These are phyloP conservation scores for Drechslerella dactyloides DNA, from an alignment of 2,329 filamentous ascomycete species.

Conservation along the genomic window DNA sequence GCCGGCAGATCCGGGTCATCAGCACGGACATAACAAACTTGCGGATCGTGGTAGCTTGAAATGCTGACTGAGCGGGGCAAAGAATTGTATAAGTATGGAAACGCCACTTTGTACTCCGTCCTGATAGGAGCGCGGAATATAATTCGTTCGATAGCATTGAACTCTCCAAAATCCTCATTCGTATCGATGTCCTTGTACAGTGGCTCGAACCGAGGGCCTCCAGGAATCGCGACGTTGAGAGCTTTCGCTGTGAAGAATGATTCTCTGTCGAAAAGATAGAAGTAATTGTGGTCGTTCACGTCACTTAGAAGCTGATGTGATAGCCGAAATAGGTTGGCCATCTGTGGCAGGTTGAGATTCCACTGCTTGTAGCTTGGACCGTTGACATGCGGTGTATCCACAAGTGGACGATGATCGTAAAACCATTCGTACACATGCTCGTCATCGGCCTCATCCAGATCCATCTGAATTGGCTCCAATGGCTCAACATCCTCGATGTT, in stretches of 20 bases:
- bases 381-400: slow-evolving; percentile 92
- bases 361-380: slow-evolving; percentile 95
- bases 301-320: slow-evolving; percentile 91
- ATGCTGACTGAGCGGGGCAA: slow-evolving; percentile 91
- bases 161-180: slow-evolving; percentile 98
- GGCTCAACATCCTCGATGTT: slow-evolving; percentile 99
- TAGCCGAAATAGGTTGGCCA: slow-evolving; percentile 91
- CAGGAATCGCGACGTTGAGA: slow-evolving; percentile 95
- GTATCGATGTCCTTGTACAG: slow-evolving; percentile 98
- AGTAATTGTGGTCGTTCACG: slow-evolving; percentile 94
- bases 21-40: slow-evolving; percentile 85
- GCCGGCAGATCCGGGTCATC: slow-evolving; percentile 89
- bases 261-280: slow-evolving; percentile 93
- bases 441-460: slow-evolving; percentile 92
- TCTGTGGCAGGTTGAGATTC: slow-evolving; percentile 91
- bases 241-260: slow-evolving; percentile 96
- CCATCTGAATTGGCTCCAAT: slow-evolving; percentile 96
- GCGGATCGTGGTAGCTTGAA: slow-evolving; percentile 91
- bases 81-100: slow-evolving; percentile 94
- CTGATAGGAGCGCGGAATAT: slow-evolving; percentile 95
- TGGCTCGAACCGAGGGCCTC: slow-evolving; percentile 93
- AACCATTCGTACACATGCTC: slow-evolving; percentile 93
- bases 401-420: slow-evolving; percentile 88
- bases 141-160: slow-evolving; percentile 98
- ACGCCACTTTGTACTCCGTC: slow-evolving; percentile 94